phyloP scores from a whole-genome alignment of 2,329 filamentous ascomycete genomes.

The Monosporascus sp. region DNA sequence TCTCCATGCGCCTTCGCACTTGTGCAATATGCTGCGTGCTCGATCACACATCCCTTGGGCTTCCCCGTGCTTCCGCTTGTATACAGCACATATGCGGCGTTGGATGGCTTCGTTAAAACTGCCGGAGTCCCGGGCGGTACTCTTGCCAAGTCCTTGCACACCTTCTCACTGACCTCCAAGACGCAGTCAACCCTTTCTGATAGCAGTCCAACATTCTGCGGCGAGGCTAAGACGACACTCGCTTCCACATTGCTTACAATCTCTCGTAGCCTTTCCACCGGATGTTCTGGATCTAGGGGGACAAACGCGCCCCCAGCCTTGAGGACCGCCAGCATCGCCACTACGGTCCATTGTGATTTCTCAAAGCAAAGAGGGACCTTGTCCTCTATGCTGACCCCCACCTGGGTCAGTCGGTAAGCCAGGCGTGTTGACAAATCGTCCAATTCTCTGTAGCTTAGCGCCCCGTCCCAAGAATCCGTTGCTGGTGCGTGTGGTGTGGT shows the following conservation, averaged over 20 bases:
- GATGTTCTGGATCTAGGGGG: slow-evolving; percentile 19
- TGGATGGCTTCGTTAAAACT: background rate
- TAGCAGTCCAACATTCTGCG: background rate
- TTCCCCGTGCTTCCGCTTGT: slow-evolving; percentile 44
- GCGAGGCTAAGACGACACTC: background rate
- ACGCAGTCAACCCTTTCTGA: background rate
- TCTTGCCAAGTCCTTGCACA: background rate
- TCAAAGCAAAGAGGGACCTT: slow-evolving; percentile 17
- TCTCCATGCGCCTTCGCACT: background rate
- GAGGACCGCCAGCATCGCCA: slow-evolving; percentile 20
- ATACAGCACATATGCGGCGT: slow-evolving; percentile 36
- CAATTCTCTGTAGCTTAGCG: background rate
- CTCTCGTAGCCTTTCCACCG: slow-evolving; percentile 11
- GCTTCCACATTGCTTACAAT: background rate
- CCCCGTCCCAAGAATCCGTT: background rate
- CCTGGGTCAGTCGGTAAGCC: slow-evolving; percentile 3
- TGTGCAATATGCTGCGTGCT: background rate
- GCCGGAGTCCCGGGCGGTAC: background rate
- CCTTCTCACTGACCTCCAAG: background rate
- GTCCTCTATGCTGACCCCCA: slow-evolving; percentile 6
- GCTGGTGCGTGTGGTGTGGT: background rate
- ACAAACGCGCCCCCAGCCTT: slow-evolving; percentile 26
- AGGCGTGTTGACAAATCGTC: background rate
- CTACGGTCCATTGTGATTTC: slow-evolving; percentile 13
- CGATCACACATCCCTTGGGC: slow-evolving; percentile 34